Evolutionary conservation across 495 filamentous ascomycete species (phyloP).

Genomic region (Tuber brumale): DNA sequence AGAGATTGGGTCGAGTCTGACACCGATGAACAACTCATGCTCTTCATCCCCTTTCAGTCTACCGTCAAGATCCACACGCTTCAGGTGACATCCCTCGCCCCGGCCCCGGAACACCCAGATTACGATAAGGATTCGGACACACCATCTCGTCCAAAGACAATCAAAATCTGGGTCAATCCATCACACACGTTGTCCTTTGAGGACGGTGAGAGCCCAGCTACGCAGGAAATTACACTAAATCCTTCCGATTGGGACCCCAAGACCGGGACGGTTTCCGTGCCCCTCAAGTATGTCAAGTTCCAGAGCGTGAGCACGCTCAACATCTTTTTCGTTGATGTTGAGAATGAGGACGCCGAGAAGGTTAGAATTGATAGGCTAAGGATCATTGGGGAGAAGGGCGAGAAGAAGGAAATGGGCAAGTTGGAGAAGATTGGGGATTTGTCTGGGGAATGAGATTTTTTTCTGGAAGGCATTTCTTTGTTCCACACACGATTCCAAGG

Average conservation of each 20-base stretch:
- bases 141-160: slow-evolving; percentile 77
- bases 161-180: slow-evolving; percentile 79
- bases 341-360: slow-evolving; percentile 70
- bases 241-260: slow-evolving; percentile 74
- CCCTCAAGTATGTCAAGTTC: slow-evolving; percentile 92
- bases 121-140: slow-evolving; percentile 61
- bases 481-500: slow-evolving; percentile 5
- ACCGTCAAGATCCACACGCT: slow-evolving; percentile 86
- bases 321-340: slow-evolving; percentile 82
- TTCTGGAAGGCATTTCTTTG: neutral
- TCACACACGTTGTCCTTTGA: slow-evolving; percentile 88
- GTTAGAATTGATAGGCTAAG: slow-evolving; percentile 76
- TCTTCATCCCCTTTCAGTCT: slow-evolving; percentile 84
- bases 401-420: slow-evolving; percentile 88
- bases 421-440: slow-evolving; percentile 64
- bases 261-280: slow-evolving; percentile 76
- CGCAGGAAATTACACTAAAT: slow-evolving; percentile 67
- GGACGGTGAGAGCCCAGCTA: slow-evolving; percentile 74
- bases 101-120: slow-evolving; percentile 45
- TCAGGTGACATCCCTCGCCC: slow-evolving; percentile 76
- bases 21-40: slow-evolving; percentile 95
- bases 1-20: slow-evolving; percentile 97
- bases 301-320: slow-evolving; percentile 83
- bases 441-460: slow-evolving; percentile 20
- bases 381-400: slow-evolving; percentile 83